Base-by-base conservation (phyloP, 2,329 filamentous ascomycete genomes). In the Pseudogymnoascus sp. region DNA sequence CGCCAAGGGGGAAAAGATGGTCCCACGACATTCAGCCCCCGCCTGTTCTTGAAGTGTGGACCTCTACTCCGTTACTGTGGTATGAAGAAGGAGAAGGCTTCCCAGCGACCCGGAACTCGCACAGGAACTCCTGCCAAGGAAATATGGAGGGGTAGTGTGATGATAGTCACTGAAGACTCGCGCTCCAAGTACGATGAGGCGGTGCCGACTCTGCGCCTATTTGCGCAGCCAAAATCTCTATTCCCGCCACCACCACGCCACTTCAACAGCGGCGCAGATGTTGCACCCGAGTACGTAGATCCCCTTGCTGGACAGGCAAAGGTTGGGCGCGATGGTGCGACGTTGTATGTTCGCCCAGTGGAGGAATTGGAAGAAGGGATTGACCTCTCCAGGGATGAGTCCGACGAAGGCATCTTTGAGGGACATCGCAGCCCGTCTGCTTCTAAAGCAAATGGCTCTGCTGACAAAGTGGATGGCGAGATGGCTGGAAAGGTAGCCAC, bases 151-250 rank as follows among this genome's bases (percentile, higher is more conserved):
- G 94, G 94, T 4, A 95, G 85, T 62, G 81, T 97, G 61, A 91
- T 99, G 90, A 96, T 99, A 67, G 91, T 99, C 19, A 97, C 94
- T 0, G 81, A 85, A 58, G 92, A 99, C 69, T 80, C 83, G 1
- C 82, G 87, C 38, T 97, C 92, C 2, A 88, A 87, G 0, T 96
- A 96, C 69, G 82, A 85, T 45, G 85, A 90, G 55, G 81, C 81
- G n/a, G 72, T 76, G 0, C 94, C 94, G 3, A 89, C 82, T 0
- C 75, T 99, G 64, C 82, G 92, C 41, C 73, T 99, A 3, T 99
- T 97, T 71, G 84, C 87, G 5, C 92, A 96, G 69, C 88, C 90
- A 1, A 87, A 92, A 71, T 88, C 92, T 63, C 76, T 96, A 15
- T 76, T 95, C 1, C 87, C 89, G 5, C 88, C 89, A 2, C 90